Evolutionary conservation across 208 protist species (phyloP).

Genomic region (Leishmania aethiopica): DNA sequence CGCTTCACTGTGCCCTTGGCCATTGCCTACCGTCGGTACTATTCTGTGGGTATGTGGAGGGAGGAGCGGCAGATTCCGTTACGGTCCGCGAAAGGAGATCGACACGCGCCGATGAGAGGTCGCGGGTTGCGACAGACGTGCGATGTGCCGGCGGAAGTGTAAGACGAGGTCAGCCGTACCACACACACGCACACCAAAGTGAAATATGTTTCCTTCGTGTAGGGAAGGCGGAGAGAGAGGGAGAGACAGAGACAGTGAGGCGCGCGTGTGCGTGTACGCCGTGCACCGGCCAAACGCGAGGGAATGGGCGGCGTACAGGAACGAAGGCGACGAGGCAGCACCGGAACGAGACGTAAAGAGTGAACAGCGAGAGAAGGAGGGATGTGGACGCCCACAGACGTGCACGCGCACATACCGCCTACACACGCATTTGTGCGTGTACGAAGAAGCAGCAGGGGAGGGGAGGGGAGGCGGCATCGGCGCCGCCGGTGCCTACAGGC

Average conservation of each 20-base stretch:
- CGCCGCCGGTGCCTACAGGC: not conserved
- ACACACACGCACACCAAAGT: not conserved
- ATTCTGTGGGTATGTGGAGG: not conserved
- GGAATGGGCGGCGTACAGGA: not conserved
- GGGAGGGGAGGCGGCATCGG: not conserved
- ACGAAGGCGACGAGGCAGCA: not conserved
- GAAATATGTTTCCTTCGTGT: constrained; percentile 5
- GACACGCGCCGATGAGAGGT: not conserved
- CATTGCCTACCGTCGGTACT: constrained; percentile 38
- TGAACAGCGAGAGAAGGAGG: constrained; percentile 5
- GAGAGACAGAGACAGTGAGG: not conserved
- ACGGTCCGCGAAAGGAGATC: not conserved
- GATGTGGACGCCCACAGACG: not conserved
- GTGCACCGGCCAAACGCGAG: not conserved
- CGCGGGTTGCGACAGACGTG: not conserved
- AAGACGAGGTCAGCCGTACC: not conserved
- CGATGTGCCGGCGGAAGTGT: not conserved
- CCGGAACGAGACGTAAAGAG: constrained; percentile 1
- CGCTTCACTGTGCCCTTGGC: constrained; percentile 73
- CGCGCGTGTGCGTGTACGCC: too few species aligned
- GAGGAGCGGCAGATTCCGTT: not conserved
- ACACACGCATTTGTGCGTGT: not conserved
- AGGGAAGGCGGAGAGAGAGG: not conserved
- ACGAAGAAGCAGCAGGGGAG: not conserved
- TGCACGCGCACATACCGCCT: not conserved